Evolutionary conservation across 169 alveolate genomes (phyloP).

Genomic region (Besnoitia besnoiti): DNA sequence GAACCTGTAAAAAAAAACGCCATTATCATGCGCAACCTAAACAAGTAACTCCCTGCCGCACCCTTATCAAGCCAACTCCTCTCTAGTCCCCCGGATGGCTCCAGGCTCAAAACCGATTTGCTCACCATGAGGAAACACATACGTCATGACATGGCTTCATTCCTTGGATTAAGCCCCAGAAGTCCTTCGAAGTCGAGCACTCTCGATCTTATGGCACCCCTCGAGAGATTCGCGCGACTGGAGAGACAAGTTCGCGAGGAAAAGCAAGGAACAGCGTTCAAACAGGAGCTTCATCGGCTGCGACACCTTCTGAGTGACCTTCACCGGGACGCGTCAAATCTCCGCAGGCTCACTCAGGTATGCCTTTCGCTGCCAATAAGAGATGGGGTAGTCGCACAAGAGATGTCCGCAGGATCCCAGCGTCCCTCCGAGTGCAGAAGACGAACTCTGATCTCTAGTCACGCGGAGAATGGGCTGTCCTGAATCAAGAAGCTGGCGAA

Average conservation of each 20-base stretch:
- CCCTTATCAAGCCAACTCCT: neutral
- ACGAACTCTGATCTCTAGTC: no score
- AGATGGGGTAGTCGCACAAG: no score
- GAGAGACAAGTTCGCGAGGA: neutral
- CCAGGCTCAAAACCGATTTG: neutral
- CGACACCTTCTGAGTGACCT: neutral
- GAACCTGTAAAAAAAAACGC: neutral
- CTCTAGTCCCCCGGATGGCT: neutral
- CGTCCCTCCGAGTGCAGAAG: no score
- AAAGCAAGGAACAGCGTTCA: neutral
- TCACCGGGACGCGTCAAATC: constrained; percentile 10
- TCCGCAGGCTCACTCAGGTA: constrained; percentile 20
- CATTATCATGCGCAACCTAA: neutral
- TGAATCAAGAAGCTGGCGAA: no score
- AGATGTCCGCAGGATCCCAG: no score
- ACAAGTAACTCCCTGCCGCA: neutral
- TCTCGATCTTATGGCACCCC: neutral
- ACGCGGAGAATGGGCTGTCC: no score
- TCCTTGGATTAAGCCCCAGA: neutral
- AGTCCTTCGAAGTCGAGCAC: no score
- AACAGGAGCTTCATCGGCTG: neutral
- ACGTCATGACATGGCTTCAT: neutral
- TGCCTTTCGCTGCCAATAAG: no score
- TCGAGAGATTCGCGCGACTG: constrained; percentile 12
- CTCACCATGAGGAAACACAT: neutral